Conservation (phyloP, 176 grass and related monocot genomes). For the Hordeum marinum region DNA sequence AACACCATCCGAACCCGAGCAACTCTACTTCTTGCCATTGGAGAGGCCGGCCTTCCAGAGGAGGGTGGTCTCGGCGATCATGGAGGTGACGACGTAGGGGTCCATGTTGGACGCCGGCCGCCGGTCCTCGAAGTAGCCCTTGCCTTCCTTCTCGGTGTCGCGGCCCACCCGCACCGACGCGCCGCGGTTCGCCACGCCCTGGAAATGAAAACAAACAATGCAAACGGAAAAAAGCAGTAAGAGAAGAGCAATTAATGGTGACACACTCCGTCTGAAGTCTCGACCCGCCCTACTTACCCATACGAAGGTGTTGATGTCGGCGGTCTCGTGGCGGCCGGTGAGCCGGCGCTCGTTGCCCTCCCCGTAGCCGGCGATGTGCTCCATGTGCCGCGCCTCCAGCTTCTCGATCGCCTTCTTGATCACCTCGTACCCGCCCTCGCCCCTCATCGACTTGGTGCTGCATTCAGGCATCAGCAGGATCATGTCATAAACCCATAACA, state of each 20-base stretch:
- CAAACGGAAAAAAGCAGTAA: not conserved
- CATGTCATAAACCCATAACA: not conserved
- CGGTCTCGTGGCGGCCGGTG: conserved; percentile 82
- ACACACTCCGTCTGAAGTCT: not conserved
- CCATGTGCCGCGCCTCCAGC: conserved; percentile 49
- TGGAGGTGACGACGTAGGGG: conserved; percentile 76
- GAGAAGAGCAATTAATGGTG: not conserved
- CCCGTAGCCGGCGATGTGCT: conserved; percentile 83
- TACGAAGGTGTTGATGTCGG: conserved; percentile 80
- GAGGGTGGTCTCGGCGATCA: conserved; percentile 76
- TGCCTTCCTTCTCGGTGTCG: conserved; percentile 70
- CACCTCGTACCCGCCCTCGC: conserved; percentile 65
- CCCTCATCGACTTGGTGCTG: conserved; percentile 90
- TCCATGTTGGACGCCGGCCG: conserved; percentile 95
- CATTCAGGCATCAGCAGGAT: not conserved
- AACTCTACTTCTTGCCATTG: conserved; percentile 13
- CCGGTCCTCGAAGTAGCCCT: conserved; percentile 86
- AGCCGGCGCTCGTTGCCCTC: conserved; percentile 90
- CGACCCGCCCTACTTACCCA: conserved; percentile 32
- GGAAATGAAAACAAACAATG: not conserved
- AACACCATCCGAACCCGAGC: not conserved
- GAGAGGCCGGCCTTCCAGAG: conserved; percentile 35
- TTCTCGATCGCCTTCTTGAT: conserved; percentile 82
- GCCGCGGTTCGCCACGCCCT: conserved; percentile 79
- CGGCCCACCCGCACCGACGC: conserved; percentile 83